A percentile compares a stretch with the other conserved stretches of the same genome.
phyloP scores from a whole-genome alignment of 2,329 filamentous ascomycete genomes.

The Aspergillus sp. region DNA sequence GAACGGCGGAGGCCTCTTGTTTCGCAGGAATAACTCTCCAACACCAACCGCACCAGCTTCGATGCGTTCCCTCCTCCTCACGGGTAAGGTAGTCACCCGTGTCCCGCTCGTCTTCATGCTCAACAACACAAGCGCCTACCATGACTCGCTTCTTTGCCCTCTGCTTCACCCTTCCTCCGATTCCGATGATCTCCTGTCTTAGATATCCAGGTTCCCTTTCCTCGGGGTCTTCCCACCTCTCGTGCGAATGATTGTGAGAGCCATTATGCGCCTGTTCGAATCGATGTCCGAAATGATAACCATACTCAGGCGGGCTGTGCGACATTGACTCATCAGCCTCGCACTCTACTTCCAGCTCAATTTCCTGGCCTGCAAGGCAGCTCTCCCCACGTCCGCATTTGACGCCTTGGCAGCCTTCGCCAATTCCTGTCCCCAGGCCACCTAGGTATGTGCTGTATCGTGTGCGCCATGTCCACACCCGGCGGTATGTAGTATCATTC shows the following conservation, averaged over 20 bases:
- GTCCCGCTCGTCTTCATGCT: conserved; percentile 76
- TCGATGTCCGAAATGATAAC: conserved; percentile 21
- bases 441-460: conserved; percentile 77
- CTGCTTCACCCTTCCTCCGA: conserved; percentile 83
- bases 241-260: conserved; percentile 16
- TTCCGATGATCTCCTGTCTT: conserved; percentile 85
- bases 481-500: conserved; percentile 58
- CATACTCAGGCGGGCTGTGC: conserved; percentile 32
- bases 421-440: conserved; percentile 80
- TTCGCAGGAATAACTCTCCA: conserved; percentile 68
- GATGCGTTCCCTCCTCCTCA: conserved; percentile 66
- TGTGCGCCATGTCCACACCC: conserved; percentile 85
- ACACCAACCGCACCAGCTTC: conserved; percentile 95
- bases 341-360: conserved; percentile 82
- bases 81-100: conserved; percentile 65
- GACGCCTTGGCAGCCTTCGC: conserved; percentile 83
- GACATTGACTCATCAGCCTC: conserved; percentile 65
- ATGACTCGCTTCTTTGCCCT: conserved; percentile 80
- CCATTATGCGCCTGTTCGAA: conserved; percentile 13
- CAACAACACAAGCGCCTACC: conserved; percentile 80
- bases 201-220: conserved; percentile 67
- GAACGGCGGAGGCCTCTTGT: conserved; percentile 36
- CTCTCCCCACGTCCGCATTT: conserved; percentile 76
- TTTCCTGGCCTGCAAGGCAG: conserved; percentile 74
- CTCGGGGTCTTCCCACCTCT: conserved; percentile 25